phyloP scores from a whole-genome alignment of 345 rosid genomes.

The Erucastrum elatum region DNA sequence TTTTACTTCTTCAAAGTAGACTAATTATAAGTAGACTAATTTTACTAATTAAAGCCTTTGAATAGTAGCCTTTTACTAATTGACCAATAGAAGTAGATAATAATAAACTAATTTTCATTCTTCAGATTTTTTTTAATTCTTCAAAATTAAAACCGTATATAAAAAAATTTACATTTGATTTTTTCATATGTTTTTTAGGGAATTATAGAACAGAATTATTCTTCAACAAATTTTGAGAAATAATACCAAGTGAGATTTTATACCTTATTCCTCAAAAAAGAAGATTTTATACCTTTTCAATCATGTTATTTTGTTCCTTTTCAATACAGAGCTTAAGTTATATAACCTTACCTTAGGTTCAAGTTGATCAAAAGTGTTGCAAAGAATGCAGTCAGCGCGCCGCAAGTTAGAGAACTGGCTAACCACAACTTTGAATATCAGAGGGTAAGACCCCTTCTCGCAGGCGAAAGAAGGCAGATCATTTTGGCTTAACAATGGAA shows the following conservation, averaged over 20 bases:
- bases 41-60: not conserved
- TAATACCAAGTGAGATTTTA: not conserved
- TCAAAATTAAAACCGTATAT: too few species aligned
- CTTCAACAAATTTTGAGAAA: not conserved
- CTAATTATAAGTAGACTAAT: too few species aligned
- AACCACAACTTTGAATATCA: not conserved
- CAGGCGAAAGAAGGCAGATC: constrained; percentile 48
- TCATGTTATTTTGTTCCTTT: not conserved
- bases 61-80: not conserved
- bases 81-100: not conserved
- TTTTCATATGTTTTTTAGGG: too few species aligned
- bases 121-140: too few species aligned
- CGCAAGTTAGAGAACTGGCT: constrained; percentile 43
- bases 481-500: constrained; percentile 40
- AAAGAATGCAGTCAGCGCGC: constrained; percentile 44
- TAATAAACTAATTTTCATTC: not conserved
- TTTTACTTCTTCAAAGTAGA: too few species aligned
- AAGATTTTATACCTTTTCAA: not conserved
- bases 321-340: not conserved
- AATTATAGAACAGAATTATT: too few species aligned
- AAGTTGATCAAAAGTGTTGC: constrained; percentile 49
- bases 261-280: not conserved
- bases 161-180: too few species aligned
- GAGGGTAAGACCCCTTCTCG: constrained; percentile 35
- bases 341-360: constrained; percentile 48